Base-by-base conservation (phyloP, 2,329 filamentous ascomycete genomes). In the Aspergillus pseudoterreus region DNA sequence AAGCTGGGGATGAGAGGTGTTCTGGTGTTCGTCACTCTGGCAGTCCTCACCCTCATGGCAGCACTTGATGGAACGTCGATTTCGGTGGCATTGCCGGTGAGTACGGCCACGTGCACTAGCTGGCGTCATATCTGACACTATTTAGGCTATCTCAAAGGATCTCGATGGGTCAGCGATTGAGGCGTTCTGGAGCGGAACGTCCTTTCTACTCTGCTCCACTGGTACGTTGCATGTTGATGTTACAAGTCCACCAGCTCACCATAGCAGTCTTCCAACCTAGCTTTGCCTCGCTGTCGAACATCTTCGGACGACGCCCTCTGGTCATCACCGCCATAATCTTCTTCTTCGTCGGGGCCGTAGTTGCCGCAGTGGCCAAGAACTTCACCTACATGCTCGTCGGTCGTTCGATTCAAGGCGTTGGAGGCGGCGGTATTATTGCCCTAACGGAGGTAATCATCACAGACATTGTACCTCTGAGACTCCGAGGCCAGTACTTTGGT, bases 171-270 rank as follows among this genome's bases (percentile, higher is more conserved):
- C 74, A 0, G 80, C 79, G 2, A 77, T 83, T 30, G 75, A 88
- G 67, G 82, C 84, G 0, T 88, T 88, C 66, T 88, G 85, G 86
- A 78, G 81, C 17, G 85, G 85, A 3, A 87, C 85, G 4, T 81
- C 81, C 15, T 89, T 86, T 62, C 74, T 88, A 3, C 74, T 89
- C 1, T 80, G 82, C 9, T 82, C 79, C 42, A 83, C 85, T 15
- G 39, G 39, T 42, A 22, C 15, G 15, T n/a, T 12, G 14, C 35
- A 38, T 4, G 35, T 4, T 15, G 10, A 10, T 45, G 27, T n/a
- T 39, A 33, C 38, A 51, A 24, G 47, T 57, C 6, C 24, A 61
- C 63, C 36, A 4, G 62, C 64, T 60, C 35, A 38, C 35, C 35
- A 9, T 38, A 4, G 2, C 6, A 42, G 71, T 80, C 21, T 78